phyloP scores from a whole-genome alignment of 148 eudicot species.

The Bassia scoparia region DNA sequence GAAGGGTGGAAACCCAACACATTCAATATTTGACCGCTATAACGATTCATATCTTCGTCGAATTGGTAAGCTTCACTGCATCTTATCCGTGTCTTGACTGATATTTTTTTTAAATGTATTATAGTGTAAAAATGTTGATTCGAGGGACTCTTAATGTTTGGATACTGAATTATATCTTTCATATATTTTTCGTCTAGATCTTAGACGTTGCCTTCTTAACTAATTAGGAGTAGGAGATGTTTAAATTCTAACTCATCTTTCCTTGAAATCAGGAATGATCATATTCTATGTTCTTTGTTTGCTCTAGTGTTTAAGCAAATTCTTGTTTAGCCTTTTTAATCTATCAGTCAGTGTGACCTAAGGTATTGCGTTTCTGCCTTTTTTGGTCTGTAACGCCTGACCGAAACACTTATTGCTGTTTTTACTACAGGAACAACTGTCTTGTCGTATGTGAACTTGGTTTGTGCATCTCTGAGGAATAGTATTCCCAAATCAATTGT shows the following conservation, averaged over 20 bases:
- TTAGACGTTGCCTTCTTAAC: too few relatives aligned
- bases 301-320: neutral
- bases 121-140: too few relatives aligned
- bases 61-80: slow-evolving; percentile 51
- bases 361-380: neutral
- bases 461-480: slow-evolving; percentile 73
- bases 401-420: neutral
- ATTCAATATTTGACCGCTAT: slow-evolving; percentile 92
- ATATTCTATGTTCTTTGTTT: neutral
- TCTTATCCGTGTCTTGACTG: neutral
- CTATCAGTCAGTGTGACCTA: neutral
- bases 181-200: too few relatives aligned
- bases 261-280: too few relatives aligned
- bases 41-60: slow-evolving; percentile 88
- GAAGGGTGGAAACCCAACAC: slow-evolving; percentile 99
- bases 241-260: too few relatives aligned
- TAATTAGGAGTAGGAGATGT: too few relatives aligned
- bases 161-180: too few relatives aligned
- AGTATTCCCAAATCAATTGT: slow-evolving; percentile 93
- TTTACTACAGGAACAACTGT: slow-evolving; percentile 65
- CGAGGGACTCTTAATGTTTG: too few relatives aligned
- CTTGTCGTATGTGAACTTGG: slow-evolving; percentile 83
- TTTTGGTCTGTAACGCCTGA: neutral
- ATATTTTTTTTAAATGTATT: too few relatives aligned
- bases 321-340: neutral